Percentiles rank a stretch among this genome's conserved stretches.
These are phyloP conservation scores for Penstemon barbatus DNA, from an alignment of 257 asterid species.

Conservation along the genomic window DNA sequence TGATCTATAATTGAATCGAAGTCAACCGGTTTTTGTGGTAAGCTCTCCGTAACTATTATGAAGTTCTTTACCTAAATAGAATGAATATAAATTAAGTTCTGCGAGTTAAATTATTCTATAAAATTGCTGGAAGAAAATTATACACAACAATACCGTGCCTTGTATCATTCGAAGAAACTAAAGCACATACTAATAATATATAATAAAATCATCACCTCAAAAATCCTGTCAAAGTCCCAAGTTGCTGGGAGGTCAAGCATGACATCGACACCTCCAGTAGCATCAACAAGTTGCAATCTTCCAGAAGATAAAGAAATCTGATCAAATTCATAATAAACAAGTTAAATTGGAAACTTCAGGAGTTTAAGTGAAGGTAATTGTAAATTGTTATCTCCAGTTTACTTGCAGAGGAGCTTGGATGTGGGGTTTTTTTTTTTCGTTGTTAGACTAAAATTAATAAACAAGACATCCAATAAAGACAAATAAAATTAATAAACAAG, in stretches of 20 bases:
- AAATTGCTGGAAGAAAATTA: constrained; percentile 1
- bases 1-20: constrained; percentile 39
- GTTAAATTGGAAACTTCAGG: constrained; percentile 14
- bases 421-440: too few relatives aligned
- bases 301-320: constrained; percentile 81
- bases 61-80: constrained; percentile 58
- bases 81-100: constrained; percentile 10
- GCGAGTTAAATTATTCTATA: background rate
- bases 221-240: constrained; percentile 51
- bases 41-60: constrained; percentile 59
- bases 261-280: constrained; percentile 83
- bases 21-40: constrained; percentile 43
- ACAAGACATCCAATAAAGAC: background rate
- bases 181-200: constrained; percentile 24
- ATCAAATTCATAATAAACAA: constrained; percentile 31
- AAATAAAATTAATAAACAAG: constrained; percentile 11
- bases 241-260: constrained; percentile 53
- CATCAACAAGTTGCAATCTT: constrained; percentile 82
- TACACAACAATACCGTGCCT: background rate
- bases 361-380: constrained; percentile 2
- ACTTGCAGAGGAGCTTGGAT: background rate
- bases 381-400: constrained; percentile 1
- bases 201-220: constrained; percentile 54
- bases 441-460: constrained; percentile 16
- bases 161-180: background rate